These are phyloP conservation scores for Hanseniaspora meyeri DNA, from an alignment of 805 yeast genomes.

Conservation along the genomic window DNA sequence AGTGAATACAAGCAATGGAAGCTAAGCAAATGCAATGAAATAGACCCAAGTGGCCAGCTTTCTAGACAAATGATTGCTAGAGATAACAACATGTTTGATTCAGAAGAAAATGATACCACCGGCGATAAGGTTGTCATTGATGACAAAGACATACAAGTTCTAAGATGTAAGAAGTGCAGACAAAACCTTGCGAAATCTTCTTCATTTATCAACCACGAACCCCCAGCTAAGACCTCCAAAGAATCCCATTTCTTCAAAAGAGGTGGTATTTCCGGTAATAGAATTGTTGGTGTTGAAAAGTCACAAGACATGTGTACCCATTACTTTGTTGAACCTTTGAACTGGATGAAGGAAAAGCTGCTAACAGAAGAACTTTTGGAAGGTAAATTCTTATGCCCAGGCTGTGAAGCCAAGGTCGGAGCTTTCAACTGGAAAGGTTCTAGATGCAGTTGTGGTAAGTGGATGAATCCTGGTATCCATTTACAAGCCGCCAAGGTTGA, in stretches of 20 bases:
- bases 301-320: conserved; percentile 65
- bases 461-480: conserved; percentile 90
- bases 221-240: conserved; percentile 52
- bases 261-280: conserved; percentile 43
- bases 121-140: conserved; percentile 15
- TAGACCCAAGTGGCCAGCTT: conserved; percentile 33
- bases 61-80: conserved; percentile 20
- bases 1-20: conserved; percentile 35
- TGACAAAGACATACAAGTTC: conserved; percentile 27
- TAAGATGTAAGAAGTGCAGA: conserved; percentile 79
- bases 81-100: conserved; percentile 26
- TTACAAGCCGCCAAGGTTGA: conserved; percentile 74
- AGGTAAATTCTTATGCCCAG: conserved; percentile 78
- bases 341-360: conserved; percentile 82
- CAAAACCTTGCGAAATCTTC: conserved; percentile 50
- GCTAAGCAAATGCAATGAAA: conserved; percentile 25
- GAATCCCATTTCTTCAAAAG: conserved; percentile 56
- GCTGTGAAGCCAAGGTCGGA: conserved; percentile 76
- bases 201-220: conserved; percentile 51
- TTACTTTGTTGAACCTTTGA: conserved; percentile 73
- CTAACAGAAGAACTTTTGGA: conserved; percentile 58
- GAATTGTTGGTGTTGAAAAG: conserved; percentile 45
- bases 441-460: conserved; percentile 84
- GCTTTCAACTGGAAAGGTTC: conserved; percentile 92
- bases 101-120: conserved; percentile 16